phyloP scores from a whole-genome alignment of 371 early-diverging fungal genomes.

The Lichtheimia ornata region DNA sequence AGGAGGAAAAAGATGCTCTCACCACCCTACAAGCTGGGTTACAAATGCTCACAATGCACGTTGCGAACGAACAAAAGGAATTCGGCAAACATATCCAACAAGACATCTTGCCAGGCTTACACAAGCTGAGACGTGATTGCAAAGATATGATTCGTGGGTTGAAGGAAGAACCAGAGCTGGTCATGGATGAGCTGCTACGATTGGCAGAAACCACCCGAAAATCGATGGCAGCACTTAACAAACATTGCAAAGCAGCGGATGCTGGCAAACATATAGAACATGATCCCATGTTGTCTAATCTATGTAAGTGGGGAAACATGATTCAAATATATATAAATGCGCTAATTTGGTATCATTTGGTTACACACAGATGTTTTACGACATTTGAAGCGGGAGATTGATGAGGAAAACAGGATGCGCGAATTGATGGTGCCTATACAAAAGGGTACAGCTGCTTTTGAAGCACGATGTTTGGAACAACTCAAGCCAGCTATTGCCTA shows the following conservation, averaged over 20 bases:
- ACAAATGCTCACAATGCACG: slow-evolving; percentile 25
- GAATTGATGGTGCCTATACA: slow-evolving; percentile 40
- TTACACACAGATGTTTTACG: slow-evolving; percentile 33
- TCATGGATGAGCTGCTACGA: slow-evolving; percentile 37
- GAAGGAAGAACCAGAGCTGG: slow-evolving; percentile 26
- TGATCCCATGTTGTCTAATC: slow-evolving; percentile 46
- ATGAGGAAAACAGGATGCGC: slow-evolving; percentile 43
- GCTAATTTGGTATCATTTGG: slow-evolving; percentile 4
- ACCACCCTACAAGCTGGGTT: slow-evolving; percentile 28
- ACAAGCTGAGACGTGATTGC: slow-evolving; percentile 29
- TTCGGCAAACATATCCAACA: slow-evolving; percentile 25
- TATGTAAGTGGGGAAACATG: slow-evolving; percentile 28
- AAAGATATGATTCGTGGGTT: slow-evolving; percentile 35
- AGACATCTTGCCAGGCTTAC: slow-evolving; percentile 23
- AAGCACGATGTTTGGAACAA: slow-evolving; percentile 19
- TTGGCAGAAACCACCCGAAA: slow-evolving; percentile 39
- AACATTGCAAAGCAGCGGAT: slow-evolving; percentile 33
- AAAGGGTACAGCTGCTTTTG: slow-evolving; percentile 29
- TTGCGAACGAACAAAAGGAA: slow-evolving; percentile 32
- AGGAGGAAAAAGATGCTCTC: slow-evolving; percentile 17
- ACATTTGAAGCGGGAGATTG: slow-evolving; percentile 42
- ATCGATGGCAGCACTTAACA: slow-evolving; percentile 31
- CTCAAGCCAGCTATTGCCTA: slow-evolving; percentile 28
- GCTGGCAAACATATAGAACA: slow-evolving; percentile 22
- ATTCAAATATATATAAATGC: not conserved